Percentiles rank a stretch among this genome's conserved stretches.
These are phyloP conservation scores for Ustilago vetiveriae DNA, from an alignment of 1,284 basidiomycete genomes.

Conservation along the genomic window DNA sequence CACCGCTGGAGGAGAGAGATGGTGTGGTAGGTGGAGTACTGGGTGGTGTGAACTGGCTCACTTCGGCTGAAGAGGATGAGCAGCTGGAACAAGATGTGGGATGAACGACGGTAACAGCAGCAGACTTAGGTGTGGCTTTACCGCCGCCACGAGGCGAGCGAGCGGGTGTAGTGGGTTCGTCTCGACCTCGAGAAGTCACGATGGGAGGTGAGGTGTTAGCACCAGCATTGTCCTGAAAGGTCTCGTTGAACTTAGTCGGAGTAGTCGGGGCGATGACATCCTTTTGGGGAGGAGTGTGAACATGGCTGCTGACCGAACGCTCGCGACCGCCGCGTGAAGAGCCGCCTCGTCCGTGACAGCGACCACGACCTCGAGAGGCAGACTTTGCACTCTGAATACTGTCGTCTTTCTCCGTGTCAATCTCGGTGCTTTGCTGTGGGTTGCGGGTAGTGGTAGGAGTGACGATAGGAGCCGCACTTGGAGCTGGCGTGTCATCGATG, in stretches of 20 bases:
- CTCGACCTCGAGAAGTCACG: not conserved
- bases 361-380: conserved; percentile 7
- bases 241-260: not conserved
- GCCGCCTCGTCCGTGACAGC: conserved; percentile 6
- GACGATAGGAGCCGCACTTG: too few relatives aligned
- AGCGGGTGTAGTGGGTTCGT: not conserved
- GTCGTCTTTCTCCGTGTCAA: not conserved
- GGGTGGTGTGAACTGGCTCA: not conserved
- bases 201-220: not conserved
- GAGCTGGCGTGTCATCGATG: too few relatives aligned
- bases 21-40: not conserved
- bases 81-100: not conserved
- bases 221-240: too few relatives aligned
- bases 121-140: not conserved
- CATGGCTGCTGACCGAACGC: too few relatives aligned
- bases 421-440: too few relatives aligned
- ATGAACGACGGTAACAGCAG: not conserved
- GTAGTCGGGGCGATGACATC: not conserved
- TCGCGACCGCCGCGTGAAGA: not conserved
- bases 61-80: not conserved
- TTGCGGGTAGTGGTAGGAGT: too few relatives aligned
- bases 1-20: too few relatives aligned
- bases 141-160: conserved; percentile 3
- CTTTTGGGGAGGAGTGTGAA: too few relatives aligned
- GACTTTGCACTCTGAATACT: not conserved